Evolutionary conservation across 1,139 yeast genomes (phyloP).

Genomic region (Dujonia santamariae): DNA sequence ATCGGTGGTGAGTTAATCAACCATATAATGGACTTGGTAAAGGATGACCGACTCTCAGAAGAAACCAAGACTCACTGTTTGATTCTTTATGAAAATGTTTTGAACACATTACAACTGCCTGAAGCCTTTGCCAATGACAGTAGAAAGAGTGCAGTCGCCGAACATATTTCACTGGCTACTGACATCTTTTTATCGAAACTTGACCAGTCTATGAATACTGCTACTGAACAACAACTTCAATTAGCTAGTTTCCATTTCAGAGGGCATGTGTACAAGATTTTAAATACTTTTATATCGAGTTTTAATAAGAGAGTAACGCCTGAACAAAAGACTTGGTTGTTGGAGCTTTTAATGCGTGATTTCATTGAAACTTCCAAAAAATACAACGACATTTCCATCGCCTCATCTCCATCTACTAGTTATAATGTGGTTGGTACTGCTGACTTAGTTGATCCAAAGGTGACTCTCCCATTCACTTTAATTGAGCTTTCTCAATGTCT

Average conservation of each 20-base stretch:
- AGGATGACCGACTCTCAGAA: slow-evolving; percentile 22
- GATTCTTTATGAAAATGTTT: slow-evolving; percentile 50
- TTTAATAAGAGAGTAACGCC: slow-evolving; percentile 28
- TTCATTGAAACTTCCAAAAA: slow-evolving; percentile 16
- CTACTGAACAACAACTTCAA: slow-evolving; percentile 13
- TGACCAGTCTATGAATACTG: slow-evolving; percentile 15
- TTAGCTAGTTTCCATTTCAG: slow-evolving; percentile 20
- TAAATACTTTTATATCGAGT: slow-evolving; percentile 27
- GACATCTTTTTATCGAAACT: slow-evolving; percentile 19
- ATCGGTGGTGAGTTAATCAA: slow-evolving; percentile 53
- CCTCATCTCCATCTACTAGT: slow-evolving; percentile 9
- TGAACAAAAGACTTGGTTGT: slow-evolving; percentile 17
- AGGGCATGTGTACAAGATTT: slow-evolving; percentile 26
- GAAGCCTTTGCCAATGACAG: slow-evolving; percentile 38
- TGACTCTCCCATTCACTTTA: slow-evolving; percentile 14
- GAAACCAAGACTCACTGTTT: slow-evolving; percentile 49
- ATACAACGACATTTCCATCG: slow-evolving; percentile 12
- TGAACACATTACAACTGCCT: slow-evolving; percentile 52
- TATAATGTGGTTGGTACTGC: slow-evolving; percentile 10
- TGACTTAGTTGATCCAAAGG: slow-evolving; percentile 17
- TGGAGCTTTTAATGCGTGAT: slow-evolving; percentile 19
- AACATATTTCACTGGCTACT: slow-evolving; percentile 22
- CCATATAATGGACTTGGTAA: slow-evolving; percentile 43
- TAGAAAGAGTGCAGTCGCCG: slow-evolving; percentile 21
- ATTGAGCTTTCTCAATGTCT: slow-evolving; percentile 23